phyloP scores from a whole-genome alignment of 495 filamentous ascomycete genomes.

The Penicillium canescens region DNA sequence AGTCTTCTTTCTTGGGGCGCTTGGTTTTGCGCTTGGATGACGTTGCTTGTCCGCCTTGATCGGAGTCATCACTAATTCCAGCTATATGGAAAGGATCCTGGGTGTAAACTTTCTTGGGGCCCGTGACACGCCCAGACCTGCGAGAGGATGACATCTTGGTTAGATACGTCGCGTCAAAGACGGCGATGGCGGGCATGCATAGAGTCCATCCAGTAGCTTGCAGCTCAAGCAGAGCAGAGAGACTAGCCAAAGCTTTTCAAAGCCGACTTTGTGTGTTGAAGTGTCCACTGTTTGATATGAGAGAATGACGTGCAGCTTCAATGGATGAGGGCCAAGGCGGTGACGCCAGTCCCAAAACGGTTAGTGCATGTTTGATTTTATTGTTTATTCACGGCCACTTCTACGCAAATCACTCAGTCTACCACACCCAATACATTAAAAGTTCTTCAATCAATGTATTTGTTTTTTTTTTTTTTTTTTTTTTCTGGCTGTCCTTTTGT shows the following conservation, averaged over 20 bases:
- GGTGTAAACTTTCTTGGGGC: constrained; percentile 33
- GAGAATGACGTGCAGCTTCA: constrained; percentile 6
- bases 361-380: not conserved
- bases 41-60: constrained; percentile 8
- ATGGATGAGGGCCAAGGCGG: constrained; percentile 1
- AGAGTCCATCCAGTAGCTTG: too few species aligned
- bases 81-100: constrained; percentile 35
- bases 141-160: constrained; percentile 32
- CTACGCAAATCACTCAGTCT: too few species aligned
- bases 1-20: constrained; percentile 19
- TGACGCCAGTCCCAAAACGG: not conserved
- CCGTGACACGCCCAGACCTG: constrained; percentile 39
- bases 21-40: constrained; percentile 19
- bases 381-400: too few species aligned
- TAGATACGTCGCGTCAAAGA: not conserved
- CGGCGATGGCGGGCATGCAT: not conserved
- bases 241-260: too few species aligned
- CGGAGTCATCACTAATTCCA: constrained; percentile 35
- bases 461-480: too few species aligned
- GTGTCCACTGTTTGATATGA: not conserved
- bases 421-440: too few species aligned
- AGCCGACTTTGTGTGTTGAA: not conserved
- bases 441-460: too few species aligned
- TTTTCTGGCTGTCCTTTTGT: too few species aligned
- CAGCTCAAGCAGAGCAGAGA: not conserved